Conservation (phyloP, 2,329 filamentous ascomycete genomes). For the Colletotrichum somersetense region DNA sequence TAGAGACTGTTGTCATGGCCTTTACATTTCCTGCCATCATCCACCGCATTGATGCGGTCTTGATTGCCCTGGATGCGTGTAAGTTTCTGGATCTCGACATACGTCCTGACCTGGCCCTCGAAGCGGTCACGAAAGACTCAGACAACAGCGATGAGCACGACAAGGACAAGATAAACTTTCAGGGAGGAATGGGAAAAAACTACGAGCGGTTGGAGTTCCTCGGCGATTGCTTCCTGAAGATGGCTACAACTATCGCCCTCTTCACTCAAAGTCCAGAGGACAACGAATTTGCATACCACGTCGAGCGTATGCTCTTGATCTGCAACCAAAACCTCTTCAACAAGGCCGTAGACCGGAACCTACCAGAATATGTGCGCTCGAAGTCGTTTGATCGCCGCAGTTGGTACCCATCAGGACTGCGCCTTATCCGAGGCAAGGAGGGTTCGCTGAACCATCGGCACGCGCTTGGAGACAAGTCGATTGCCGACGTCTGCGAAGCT, state of each 20-base stretch:
- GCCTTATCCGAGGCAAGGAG: conserved; percentile 79
- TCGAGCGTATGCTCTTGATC: conserved; percentile 89
- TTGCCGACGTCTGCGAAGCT: conserved; percentile 95
- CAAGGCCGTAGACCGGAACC: conserved; percentile 74
- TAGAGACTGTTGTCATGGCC: conserved; percentile 77
- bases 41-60: conserved; percentile 82
- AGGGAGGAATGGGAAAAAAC: conserved; percentile 90
- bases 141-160: conserved; percentile 83
- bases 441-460: conserved; percentile 69
- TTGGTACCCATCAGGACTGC: conserved; percentile 90
- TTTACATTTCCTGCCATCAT: conserved; percentile 87
- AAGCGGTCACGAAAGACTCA: conserved; percentile 93
- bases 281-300: conserved; percentile 89
- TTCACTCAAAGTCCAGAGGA: conserved; percentile 82
- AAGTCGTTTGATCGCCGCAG: conserved; percentile 81
- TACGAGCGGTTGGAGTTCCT: conserved; percentile 96
- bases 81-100: conserved; percentile 73
- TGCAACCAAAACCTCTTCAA: conserved; percentile 93
- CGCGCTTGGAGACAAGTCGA: conserved; percentile 84
- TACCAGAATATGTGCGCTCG: conserved; percentile 85
- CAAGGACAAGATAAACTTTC: conserved; percentile 77
- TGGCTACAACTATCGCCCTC: conserved; percentile 91
- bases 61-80: conserved; percentile 85
- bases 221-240: conserved; percentile 94
- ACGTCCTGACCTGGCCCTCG: conserved; percentile 78